Evolutionary conservation across 2,329 filamentous ascomycete genomes (phyloP), one percentile per base, ranked within the genome.

Genomic region (Thermomyces lanuginosus): DNA sequence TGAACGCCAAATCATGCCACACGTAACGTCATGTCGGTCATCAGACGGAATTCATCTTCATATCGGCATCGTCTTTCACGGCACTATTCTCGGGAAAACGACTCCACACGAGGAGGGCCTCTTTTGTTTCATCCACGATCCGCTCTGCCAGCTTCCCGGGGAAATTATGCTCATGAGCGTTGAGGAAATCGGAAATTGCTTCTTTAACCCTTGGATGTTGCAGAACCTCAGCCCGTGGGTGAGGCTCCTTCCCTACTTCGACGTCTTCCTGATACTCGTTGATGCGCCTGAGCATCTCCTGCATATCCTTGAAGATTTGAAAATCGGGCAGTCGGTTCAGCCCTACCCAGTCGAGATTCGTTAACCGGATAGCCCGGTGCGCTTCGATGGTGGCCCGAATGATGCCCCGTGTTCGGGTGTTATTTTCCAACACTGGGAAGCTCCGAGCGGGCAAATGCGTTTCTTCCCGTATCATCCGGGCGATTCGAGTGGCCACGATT

Each of bases 401-500:
- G n/a, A 41, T 33, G 8, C 33, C 36, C 21, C 29, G 8, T 4
- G 36, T 39, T 3, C 37, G 32, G 11, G 28, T 36, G 3, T 21
- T 10, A 17, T 40, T 41, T 4, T 24, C 22, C 8, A 8, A 8
- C 5, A 42, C 32, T 4, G 25, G 8, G 12, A 16, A 32, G 6
- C 14, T 22, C 9, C 27, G 17, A 4, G 33, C 30, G 3, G 16
- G 11, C 2, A 36, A 38, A 7, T 38, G 37, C 1, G 39, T 32
- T 6, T 36, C 33, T 6, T 24, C 35, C 26, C 44, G 43, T 5
- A 46, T 24, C 6, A 33, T 32, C 5, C 43, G 36, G n/a, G 42
- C 35, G 19, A 45, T 32, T 18, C 40, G 35, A 1, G 44, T 47
- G 3, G 43, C 43, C 3, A 36, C 24, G 14, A 48, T 44, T 30